Conservation (phyloP, 2,329 filamentous ascomycete genomes). For the Xylariaceae sp. region DNA sequence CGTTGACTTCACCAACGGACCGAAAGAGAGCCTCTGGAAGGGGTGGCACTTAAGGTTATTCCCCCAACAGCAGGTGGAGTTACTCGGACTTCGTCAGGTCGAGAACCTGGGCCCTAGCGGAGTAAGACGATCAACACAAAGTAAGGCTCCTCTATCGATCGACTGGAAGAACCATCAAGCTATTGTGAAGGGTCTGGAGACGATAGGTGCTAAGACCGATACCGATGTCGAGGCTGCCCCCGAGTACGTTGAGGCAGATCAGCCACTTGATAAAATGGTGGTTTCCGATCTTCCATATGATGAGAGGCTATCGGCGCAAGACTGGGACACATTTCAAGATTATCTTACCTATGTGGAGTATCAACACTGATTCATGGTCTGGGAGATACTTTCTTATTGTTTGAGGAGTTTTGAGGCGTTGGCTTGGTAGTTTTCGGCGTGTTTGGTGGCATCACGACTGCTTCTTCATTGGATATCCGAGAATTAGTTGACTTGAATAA, state of each 20-base stretch:
- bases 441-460: no score
- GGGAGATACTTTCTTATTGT: no score
- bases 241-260: constrained; percentile 6
- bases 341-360: constrained; percentile 14
- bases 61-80: constrained; percentile 5
- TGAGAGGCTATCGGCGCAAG: constrained; percentile 6
- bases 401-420: no score
- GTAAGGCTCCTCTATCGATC: constrained; percentile 3
- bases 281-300: constrained; percentile 12
- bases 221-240: not conserved
- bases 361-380: constrained; percentile 8
- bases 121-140: constrained; percentile 6
- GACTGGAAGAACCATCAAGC: constrained; percentile 13
- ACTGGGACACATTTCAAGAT: constrained; percentile 12
- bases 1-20: constrained; percentile 11
- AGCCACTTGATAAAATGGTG: constrained; percentile 6
- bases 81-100: constrained; percentile 11
- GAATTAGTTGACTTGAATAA: no score
- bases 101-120: constrained; percentile 10
- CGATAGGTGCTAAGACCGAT: constrained; percentile 1
- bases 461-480: no score
- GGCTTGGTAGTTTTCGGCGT: no score
- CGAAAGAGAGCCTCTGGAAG: not conserved
- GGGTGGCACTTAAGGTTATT: constrained; percentile 10
- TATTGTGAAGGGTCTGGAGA: constrained; percentile 6